Base-by-base conservation (phyloP, 345 rosid genomes). In the Eucalyptus leucophloia region DNA sequence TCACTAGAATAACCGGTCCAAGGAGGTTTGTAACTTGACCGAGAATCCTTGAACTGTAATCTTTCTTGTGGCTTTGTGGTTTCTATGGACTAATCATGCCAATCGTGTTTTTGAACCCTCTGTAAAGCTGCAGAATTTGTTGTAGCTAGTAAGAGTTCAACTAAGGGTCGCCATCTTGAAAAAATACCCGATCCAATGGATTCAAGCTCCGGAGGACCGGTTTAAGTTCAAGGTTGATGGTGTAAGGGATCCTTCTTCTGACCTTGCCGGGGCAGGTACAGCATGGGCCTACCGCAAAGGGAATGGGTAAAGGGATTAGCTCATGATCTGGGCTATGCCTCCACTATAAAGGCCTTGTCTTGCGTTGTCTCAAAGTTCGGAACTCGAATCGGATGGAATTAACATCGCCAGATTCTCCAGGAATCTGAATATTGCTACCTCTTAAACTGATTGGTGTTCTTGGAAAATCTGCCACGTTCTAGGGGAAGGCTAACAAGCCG, bases 21-120 rank as follows among this genome's bases (percentile, higher is more conserved):
- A 65, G 77, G 37, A 65, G 37, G 37, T 14, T 65, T 30, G 77
- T 8, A 65, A n/a, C 19, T n/a, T 65, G 37, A 7, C 77, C 37
- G 8, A 65, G 77, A 60, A 30, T 60, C 67, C 32, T 17, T 12
- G 16, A 28, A 60, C n/a, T 12, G 67, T 60, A 12, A 60, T 60
- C 67, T 26, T 60, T 28, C 32, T 60, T 12, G 1, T 60, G 67
- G 32, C 67, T 28, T 60, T 60, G 3, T 5, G 17, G 17, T 26
- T 5, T 60, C n/a, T 28, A 4, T 28, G 32, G 34, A n/a, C 3
- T 65, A 4, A n/a, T 65, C 77, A 8, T 65, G 1, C 77, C 9
- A 0, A n/a, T n/a, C 3, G 6, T 7, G 77, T n/a, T 65, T n/a
- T 65, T n/a, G 0, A 65, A 15, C 40, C 40, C 40, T 65, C 1